phyloP scores from a whole-genome alignment of 805 yeast species.

The Lipomyces anomalus region DNA sequence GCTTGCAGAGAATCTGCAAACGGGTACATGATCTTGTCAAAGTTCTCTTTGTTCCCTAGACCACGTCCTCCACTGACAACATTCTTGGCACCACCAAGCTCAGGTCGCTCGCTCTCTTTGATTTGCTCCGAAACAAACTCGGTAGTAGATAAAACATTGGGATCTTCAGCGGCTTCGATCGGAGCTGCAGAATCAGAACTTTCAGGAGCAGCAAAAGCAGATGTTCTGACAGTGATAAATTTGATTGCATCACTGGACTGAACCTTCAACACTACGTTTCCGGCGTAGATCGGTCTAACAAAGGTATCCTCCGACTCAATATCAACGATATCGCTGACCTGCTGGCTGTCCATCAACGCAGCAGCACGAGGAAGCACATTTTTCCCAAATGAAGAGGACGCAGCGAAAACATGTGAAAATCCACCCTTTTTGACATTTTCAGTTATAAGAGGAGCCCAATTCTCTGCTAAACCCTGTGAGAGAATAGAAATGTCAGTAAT shows the following conservation, averaged over 20 bases:
- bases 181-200: conserved; percentile 38
- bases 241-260: conserved; percentile 59
- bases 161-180: conserved; percentile 44
- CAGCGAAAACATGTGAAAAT: conserved; percentile 66
- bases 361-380: conserved; percentile 80
- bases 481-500: background rate
- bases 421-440: conserved; percentile 41
- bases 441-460: conserved; percentile 61
- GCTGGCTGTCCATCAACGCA: conserved; percentile 80
- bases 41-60: conserved; percentile 80
- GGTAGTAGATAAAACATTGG: conserved; percentile 35
- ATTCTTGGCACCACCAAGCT: conserved; percentile 70
- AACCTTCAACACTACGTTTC: conserved; percentile 84
- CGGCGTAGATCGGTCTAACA: conserved; percentile 92
- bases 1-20: conserved; percentile 80
- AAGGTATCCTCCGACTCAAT: conserved; percentile 66
- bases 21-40: conserved; percentile 71
- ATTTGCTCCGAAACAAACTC: conserved; percentile 74
- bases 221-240: conserved; percentile 72
- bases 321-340: conserved; percentile 72
- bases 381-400: conserved; percentile 86
- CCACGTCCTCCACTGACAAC: conserved; percentile 96
- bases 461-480: conserved; percentile 60
- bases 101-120: conserved; percentile 80
- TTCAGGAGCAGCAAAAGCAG: conserved; percentile 58